Percentiles rank a stretch among this genome's conserved stretches.
phyloP scores from a whole-genome alignment of 2,329 filamentous ascomycete genomes.

The Dactylellina sp. region DNA sequence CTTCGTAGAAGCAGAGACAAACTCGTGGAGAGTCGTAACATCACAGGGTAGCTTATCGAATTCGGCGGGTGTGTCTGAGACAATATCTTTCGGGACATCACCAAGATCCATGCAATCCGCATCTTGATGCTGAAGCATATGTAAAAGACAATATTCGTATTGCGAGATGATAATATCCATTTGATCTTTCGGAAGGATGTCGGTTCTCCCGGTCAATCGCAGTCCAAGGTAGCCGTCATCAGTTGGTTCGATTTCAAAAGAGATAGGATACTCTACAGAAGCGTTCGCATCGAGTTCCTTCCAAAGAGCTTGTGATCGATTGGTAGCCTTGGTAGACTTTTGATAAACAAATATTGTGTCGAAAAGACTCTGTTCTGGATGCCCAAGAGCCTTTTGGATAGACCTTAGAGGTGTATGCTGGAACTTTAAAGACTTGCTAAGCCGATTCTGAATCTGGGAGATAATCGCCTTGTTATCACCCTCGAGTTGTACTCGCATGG shows the following conservation, averaged over 20 bases:
- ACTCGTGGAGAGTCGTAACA: slow-evolving; percentile 76
- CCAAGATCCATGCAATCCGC: slow-evolving; percentile 64
- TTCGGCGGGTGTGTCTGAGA: slow-evolving; percentile 76
- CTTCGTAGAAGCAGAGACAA: slow-evolving; percentile 75
- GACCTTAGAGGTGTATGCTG: slow-evolving; percentile 78
- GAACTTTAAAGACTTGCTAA: slow-evolving; percentile 73
- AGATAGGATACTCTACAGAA: slow-evolving; percentile 77
- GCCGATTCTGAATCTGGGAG: slow-evolving; percentile 73
- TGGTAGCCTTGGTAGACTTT: slow-evolving; percentile 65
- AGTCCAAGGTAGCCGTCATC: slow-evolving; percentile 68
- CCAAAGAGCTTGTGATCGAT: slow-evolving; percentile 67
- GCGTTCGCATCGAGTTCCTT: slow-evolving; percentile 74
- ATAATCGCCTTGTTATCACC: slow-evolving; percentile 72
- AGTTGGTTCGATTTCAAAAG: slow-evolving; percentile 78
- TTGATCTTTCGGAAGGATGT: slow-evolving; percentile 76
- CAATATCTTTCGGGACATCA: slow-evolving; percentile 63
- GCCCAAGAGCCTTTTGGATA: slow-evolving; percentile 78
- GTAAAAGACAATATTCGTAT: slow-evolving; percentile 74
- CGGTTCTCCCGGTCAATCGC: slow-evolving; percentile 74
- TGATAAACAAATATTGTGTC: slow-evolving; percentile 90
- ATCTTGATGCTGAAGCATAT: slow-evolving; percentile 69
- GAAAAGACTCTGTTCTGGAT: slow-evolving; percentile 76
- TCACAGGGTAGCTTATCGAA: slow-evolving; percentile 70
- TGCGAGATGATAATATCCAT: slow-evolving; percentile 76
- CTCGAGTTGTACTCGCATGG: slow-evolving; percentile 72